Evolutionary conservation across 2,329 filamentous ascomycete species (phyloP), one percentile per base, ranked within the genome.

Genomic region (Colletotrichum gigasporum): DNA sequence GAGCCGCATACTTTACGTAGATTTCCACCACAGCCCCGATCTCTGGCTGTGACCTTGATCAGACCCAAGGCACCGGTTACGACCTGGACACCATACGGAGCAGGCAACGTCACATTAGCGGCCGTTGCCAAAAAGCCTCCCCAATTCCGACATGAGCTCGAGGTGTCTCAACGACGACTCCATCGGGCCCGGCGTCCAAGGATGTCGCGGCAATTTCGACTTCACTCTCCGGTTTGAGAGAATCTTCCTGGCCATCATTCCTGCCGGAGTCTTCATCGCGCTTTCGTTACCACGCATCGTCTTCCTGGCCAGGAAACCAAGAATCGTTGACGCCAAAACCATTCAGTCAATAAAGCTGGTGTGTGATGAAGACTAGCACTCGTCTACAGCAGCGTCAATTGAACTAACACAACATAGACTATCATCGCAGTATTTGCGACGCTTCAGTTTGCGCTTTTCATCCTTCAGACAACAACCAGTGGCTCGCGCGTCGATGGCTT

Each of bases 221-320:
- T 81, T 81, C 37, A 82, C 79, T 4, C 70, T 82, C 55, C 74
- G 73, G 8, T 82, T 83, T 34, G 79, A 82, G 68, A 74, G 77
- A 47, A 69, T 80, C 11, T 74, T 82, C 45, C 75, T 82, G 16
- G 73, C 74, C 7, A 68, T 81, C 4, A 66, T 77, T 3, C 80
- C 80, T 1, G 69, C 77, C 1, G 64, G 73, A 4, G 48, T 79
- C 0, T 79, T 80, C 44, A 62, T 78, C 10, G 64, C 74, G 2
- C 47, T 76, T 1, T 74, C 74, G 0, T 48, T 76, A 48, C 71
- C 74, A 22, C 70, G 77, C 1, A 67, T 74, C 8, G 59, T 71
- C 1, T 67, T 72, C 5, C 66, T 79, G 4, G 37, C 65, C 3
- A 68, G 70, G 7, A 73, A 68, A 28, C 73, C 74, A 4, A 66